These are phyloP conservation scores for Diaporthe sp. DNA, from an alignment of 2,329 filamentous ascomycete species.

Conservation along the genomic window DNA sequence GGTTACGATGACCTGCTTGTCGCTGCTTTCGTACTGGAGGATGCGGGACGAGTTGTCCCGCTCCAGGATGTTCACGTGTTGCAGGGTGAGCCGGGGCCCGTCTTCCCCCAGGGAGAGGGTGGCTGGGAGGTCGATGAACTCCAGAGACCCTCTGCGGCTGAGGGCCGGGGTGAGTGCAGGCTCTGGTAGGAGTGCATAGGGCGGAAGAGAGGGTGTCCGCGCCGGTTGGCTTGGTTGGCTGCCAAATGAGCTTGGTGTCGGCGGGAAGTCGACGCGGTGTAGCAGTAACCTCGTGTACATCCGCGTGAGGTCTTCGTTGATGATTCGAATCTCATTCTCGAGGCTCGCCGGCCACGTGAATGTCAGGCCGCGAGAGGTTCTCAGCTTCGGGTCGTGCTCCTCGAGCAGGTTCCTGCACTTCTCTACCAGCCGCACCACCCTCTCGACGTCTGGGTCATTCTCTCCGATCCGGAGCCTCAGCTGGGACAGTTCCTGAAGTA, in stretches of 20 bases:
- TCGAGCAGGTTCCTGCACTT: slow-evolving; percentile 30
- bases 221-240: background rate
- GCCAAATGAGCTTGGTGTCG: slow-evolving; percentile 8
- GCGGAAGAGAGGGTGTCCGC: background rate
- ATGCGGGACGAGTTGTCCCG: slow-evolving; percentile 28
- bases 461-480: slow-evolving; percentile 17
- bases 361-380: slow-evolving; percentile 5
- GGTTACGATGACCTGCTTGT: slow-evolving; percentile 24
- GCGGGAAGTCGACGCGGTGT: slow-evolving; percentile 11
- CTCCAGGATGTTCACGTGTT: slow-evolving; percentile 20
- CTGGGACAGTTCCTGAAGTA: slow-evolving; percentile 26
- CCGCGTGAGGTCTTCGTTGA: slow-evolving; percentile 26
- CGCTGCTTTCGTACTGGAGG: slow-evolving; percentile 29
- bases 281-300: slow-evolving; percentile 25
- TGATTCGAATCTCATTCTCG: slow-evolving; percentile 22
- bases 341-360: slow-evolving; percentile 28
- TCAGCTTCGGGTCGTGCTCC: slow-evolving; percentile 27
- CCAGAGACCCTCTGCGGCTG: slow-evolving; percentile 18
- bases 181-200: slow-evolving; percentile 12
- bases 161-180: slow-evolving; percentile 11
- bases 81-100: background rate
- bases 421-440: slow-evolving; percentile 13
- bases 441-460: slow-evolving; percentile 12
- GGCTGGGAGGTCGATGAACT: slow-evolving; percentile 26
- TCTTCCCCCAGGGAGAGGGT: background rate